Percentiles rank a stretch among this genome's conserved stretches.
Conservation (phyloP, 192 early-diverging fungal species). For the Podila clonocystis region DNA sequence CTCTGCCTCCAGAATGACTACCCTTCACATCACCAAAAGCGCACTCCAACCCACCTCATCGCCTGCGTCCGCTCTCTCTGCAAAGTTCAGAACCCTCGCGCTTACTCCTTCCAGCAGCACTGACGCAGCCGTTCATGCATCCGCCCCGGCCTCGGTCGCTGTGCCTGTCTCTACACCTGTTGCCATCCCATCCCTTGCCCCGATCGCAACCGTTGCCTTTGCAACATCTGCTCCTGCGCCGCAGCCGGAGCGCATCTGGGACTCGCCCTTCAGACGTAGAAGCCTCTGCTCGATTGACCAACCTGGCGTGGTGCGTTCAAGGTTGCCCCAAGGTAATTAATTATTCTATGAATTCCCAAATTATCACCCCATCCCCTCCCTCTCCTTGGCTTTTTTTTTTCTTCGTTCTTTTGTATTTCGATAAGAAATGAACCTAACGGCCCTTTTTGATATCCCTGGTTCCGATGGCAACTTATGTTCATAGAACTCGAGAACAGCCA, state of each 20-base stretch:
- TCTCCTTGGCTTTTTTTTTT: conserved; percentile 2
- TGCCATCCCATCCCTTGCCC: background rate
- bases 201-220: background rate
- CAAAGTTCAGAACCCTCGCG: background rate
- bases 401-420: background rate
- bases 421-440: no score
- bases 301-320: conserved; percentile 62
- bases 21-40: background rate
- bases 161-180: background rate
- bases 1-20: background rate
- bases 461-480: background rate
- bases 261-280: conserved; percentile 23
- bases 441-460: background rate
- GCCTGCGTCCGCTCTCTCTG: background rate
- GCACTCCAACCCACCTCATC: background rate
- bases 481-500: conserved; percentile 52
- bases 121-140: background rate
- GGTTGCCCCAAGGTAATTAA: conserved; percentile 52
- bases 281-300: conserved; percentile 55
- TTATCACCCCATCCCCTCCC: background rate
- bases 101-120: background rate
- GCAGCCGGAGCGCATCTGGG: conserved; percentile 6
- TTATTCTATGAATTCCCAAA: no score
- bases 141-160: background rate
- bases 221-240: conserved; percentile 8